phyloP scores from a whole-genome alignment of 139 green algal genomes.

The Chlorella ohadii region DNA sequence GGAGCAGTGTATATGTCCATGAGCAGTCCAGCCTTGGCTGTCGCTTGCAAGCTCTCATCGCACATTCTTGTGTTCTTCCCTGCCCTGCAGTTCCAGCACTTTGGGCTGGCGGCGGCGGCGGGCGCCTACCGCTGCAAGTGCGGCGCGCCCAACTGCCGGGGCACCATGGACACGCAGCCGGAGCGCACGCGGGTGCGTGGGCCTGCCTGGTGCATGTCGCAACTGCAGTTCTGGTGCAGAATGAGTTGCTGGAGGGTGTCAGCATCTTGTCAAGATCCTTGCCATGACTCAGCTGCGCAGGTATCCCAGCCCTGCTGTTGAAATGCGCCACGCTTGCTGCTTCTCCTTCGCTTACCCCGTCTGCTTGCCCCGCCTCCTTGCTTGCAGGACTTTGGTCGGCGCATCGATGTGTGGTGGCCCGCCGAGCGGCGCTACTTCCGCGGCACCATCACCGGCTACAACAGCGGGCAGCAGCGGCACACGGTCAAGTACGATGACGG shows the following conservation, averaged over 20 bases:
- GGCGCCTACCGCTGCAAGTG: constrained; percentile 75
- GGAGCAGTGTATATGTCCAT: no score
- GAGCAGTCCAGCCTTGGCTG: no score
- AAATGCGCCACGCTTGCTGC: not conserved
- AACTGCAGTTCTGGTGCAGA: no score
- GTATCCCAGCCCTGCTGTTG: no score
- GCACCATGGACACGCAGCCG: constrained; percentile 73
- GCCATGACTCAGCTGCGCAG: no score
- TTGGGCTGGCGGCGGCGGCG: constrained; percentile 35
- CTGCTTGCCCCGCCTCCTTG: not conserved
- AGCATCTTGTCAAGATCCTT: no score
- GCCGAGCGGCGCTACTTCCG: constrained; percentile 75
- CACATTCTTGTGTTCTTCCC: no score
- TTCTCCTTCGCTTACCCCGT: not conserved
- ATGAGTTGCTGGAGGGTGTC: no score
- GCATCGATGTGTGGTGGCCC: constrained; percentile 79
- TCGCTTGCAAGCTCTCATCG: no score
- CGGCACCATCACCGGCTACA: constrained; percentile 76
- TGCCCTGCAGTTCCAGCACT: constrained; percentile 59
- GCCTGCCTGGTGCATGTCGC: no score
- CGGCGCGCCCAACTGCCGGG: constrained; percentile 86
- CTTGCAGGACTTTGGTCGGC: constrained; percentile 50
- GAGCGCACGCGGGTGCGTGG: constrained; percentile 43
- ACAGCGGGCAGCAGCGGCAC: constrained; percentile 56
- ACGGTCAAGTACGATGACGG: constrained; percentile 82